A percentile compares a stretch with the other conserved stretches of the same genome.
phyloP scores from a whole-genome alignment of 116 monocot species.

The Iris pallida region DNA sequence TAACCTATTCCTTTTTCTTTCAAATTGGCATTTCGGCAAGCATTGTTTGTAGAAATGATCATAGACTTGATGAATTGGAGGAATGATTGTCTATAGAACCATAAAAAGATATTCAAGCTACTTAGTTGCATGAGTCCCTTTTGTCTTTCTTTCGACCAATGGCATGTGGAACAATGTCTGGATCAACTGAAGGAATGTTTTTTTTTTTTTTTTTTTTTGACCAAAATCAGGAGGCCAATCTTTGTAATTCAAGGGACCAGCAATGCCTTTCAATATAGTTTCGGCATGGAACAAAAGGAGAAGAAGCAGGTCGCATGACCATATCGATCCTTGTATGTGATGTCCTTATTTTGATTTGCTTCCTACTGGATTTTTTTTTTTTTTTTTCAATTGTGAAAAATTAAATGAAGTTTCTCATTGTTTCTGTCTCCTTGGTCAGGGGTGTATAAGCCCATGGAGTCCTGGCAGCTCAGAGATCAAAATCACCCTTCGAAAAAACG shows the following conservation, averaged over 20 bases:
- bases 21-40: too few species aligned
- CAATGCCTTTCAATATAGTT: slow-evolving; percentile 73
- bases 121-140: neutral
- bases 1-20: neutral
- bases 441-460: slow-evolving; percentile 67
- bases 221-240: neutral
- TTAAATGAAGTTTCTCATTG: neutral
- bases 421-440: slow-evolving; percentile 25
- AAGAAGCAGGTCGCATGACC: slow-evolving; percentile 66
- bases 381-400: neutral
- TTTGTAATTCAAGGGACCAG: neutral
- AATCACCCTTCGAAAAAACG: slow-evolving; percentile 26
- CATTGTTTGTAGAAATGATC: too few species aligned
- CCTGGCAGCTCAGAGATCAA: slow-evolving; percentile 62
- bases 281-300: slow-evolving; percentile 82
- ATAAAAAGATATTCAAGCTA: neutral
- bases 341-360: neutral
- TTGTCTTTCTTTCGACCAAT: neutral
- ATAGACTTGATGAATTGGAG: too few species aligned
- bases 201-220: neutral
- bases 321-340: slow-evolving; percentile 61
- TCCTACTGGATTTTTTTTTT: neutral
- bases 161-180: neutral
- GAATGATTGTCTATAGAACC: neutral
- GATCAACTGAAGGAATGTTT: neutral